Conservation (phyloP, 2,329 filamentous ascomycete species). For the Plenodomus biglobosus region DNA sequence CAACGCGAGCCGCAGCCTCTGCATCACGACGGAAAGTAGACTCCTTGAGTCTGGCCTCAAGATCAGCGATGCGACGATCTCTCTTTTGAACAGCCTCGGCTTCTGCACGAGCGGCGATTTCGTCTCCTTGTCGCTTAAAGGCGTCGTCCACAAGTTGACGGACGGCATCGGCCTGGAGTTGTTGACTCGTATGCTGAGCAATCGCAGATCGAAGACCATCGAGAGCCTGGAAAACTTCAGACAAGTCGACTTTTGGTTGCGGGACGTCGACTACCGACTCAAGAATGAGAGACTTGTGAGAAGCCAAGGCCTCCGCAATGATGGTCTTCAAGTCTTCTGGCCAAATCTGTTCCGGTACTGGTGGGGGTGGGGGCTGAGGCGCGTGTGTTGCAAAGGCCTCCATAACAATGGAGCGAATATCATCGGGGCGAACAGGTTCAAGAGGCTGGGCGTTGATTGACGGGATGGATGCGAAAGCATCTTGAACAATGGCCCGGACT, state of each 20-base stretch:
- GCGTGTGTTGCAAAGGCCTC: slow-evolving; percentile 35
- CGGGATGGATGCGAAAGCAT: slow-evolving; percentile 59
- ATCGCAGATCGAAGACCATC: slow-evolving; percentile 53
- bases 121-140: slow-evolving; percentile 38
- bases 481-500: slow-evolving; percentile 63
- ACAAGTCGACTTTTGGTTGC: slow-evolving; percentile 42
- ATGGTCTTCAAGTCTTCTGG: slow-evolving; percentile 55
- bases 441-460: slow-evolving; percentile 17
- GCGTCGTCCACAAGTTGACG: slow-evolving; percentile 42
- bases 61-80: slow-evolving; percentile 38
- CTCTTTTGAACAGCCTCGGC: slow-evolving; percentile 35
- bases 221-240: slow-evolving; percentile 51
- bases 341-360: slow-evolving; percentile 34
- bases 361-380: slow-evolving; percentile 26
- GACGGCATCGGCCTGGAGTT: slow-evolving; percentile 50
- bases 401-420: slow-evolving; percentile 31
- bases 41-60: slow-evolving; percentile 41
- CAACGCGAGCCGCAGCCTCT: slow-evolving; percentile 47
- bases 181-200: slow-evolving; percentile 48
- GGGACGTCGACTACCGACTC: slow-evolving; percentile 26
- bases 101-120: slow-evolving; percentile 34
- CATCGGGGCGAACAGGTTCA: slow-evolving; percentile 22
- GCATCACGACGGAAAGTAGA: slow-evolving; percentile 39
- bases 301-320: slow-evolving; percentile 63
- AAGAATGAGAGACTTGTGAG: slow-evolving; percentile 30